Base-by-base conservation (phyloP, 2,329 filamentous ascomycete species). In the Fusarium haematococcum region DNA sequence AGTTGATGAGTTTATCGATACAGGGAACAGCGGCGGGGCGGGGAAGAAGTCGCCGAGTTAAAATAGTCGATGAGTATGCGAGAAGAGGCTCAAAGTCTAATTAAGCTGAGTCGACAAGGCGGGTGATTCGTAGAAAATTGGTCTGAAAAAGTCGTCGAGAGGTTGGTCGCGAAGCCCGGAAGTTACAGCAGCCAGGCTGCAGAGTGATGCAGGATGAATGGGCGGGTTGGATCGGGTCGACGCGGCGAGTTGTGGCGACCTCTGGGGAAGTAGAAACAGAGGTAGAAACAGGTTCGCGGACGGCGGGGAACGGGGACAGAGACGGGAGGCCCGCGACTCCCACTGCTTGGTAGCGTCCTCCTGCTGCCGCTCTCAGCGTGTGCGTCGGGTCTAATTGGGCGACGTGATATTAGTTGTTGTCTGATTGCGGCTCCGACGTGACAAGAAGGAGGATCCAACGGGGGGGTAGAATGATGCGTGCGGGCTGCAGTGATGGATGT, bases 201-300 rank as follows among this genome's bases (percentile, higher is more conserved):
- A 54, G 43, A 20, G 27, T 39, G n/a, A 41, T 45, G 61, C 37
- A 41, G 32, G 60, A 16, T 59, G 37, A 57, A 72, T 30, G 25
- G 52, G 61, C 69, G 73, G 70, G 65, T 69, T 71, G 54, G 67
- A 63, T 77, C 74, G 75, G 74, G 70, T 72, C 50, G 65, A 69
- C 68, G 68, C 70, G 65, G 72, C 60, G 45, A 45, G 59, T 68
- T 60, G 66, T 75, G 74, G 75, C 67, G 61, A 64, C 33, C 25
- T 48, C 56, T 56, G 37, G 57, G 69, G 63, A 62, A 58, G 32
- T 56, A 50, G 63, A 57, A 65, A 71, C 54, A 39, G 67, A 41
- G 41, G 32, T 25, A 14, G 41, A 52, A 32, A 62, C 18, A 52
- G 54, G 30, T 57, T 65, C 41, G 56, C 33, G 59, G 57, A 62